A percentile compares a stretch with the other conserved stretches of the same genome.
phyloP scores from a whole-genome alignment of 2,329 filamentous ascomycete genomes.

The Diaporthe aspalathi region DNA sequence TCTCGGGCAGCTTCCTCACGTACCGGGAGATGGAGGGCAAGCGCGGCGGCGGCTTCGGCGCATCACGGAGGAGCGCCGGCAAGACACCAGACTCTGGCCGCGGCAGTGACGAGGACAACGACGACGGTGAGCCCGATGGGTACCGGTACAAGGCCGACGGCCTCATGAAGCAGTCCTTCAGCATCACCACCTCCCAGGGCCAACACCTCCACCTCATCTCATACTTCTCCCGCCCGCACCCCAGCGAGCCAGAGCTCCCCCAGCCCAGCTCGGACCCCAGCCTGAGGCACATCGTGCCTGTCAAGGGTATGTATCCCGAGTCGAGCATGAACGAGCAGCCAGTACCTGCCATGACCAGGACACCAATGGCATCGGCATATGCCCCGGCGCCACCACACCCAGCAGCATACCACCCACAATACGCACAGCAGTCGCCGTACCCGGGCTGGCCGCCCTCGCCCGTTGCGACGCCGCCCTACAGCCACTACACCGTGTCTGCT shows the following conservation, averaged over 20 bases:
- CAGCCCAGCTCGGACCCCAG: slow-evolving; percentile 85
- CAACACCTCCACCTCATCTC: slow-evolving; percentile 98
- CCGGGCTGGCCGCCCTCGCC: slow-evolving; percentile 66
- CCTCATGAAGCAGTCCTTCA: slow-evolving; percentile 99
- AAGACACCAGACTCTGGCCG: slow-evolving; percentile 87
- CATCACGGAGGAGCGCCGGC: slow-evolving; percentile 65
- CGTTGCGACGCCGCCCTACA: slow-evolving; percentile 64
- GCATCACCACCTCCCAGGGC: slow-evolving; percentile 89
- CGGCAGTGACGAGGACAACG: slow-evolving; percentile 86
- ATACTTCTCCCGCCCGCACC: slow-evolving; percentile 88
- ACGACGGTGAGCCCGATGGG: slow-evolving; percentile 86
- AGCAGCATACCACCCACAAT: slow-evolving; percentile 53
- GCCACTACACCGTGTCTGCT: slow-evolving; percentile 54
- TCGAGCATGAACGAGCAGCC: slow-evolving; percentile 89
- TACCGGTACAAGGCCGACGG: slow-evolving; percentile 97
- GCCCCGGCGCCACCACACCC: slow-evolving; percentile 42
- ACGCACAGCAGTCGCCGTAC: slow-evolving; percentile 56
- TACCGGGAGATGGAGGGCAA: slow-evolving; percentile 99
- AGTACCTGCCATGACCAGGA: slow-evolving; percentile 82
- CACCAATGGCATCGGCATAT: slow-evolving; percentile 65
- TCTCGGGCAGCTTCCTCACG: slow-evolving; percentile 96
- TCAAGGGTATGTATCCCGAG: slow-evolving; percentile 97
- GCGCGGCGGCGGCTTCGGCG: slow-evolving; percentile 81
- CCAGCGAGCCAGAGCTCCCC: slow-evolving; percentile 76
- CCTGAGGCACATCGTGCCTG: slow-evolving; percentile 84